Evolutionary conservation across 495 filamentous ascomycete genomes (phyloP).

Genomic region (Trichoderma reesei): DNA sequence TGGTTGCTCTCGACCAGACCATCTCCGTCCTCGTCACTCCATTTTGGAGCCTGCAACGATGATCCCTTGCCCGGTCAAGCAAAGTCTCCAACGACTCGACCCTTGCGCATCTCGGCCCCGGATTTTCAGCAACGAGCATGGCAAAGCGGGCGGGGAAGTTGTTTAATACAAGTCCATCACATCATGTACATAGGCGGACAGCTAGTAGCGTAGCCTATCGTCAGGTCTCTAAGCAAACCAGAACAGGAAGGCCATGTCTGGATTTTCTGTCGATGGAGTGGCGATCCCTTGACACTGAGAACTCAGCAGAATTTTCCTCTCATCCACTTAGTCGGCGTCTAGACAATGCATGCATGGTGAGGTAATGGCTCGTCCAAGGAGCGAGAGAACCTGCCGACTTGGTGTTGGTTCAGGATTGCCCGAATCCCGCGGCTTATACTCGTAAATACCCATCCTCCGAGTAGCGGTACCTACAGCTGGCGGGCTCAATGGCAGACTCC

Average conservation of each 20-base stretch:
- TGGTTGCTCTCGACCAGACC: no score
- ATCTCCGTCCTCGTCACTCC: no score
- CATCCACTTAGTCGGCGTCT: no score
- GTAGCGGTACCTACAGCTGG: background rate
- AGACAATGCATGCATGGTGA: background rate
- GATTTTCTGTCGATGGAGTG: background rate
- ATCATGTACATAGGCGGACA: no score
- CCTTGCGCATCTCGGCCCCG: slow-evolving; percentile 1
- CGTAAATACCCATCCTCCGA: background rate
- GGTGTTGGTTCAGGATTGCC: background rate
- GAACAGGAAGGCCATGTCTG: no score
- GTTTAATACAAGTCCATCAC: background rate
- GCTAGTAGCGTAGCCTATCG: no score
- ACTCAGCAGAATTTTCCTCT: background rate
- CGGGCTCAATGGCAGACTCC: no score
- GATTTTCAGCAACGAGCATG: background rate
- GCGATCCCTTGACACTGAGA: background rate
- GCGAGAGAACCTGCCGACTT: background rate
- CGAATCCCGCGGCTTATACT: background rate
- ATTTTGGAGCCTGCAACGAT: no score
- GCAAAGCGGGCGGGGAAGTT: background rate
- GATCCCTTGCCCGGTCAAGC: no score
- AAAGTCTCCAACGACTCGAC: background rate
- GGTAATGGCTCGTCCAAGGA: background rate
- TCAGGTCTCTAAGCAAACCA: no score